Evolutionary conservation across 768 basidiomycete species (phyloP).

Genomic region (Boletus tomentosulus): DNA sequence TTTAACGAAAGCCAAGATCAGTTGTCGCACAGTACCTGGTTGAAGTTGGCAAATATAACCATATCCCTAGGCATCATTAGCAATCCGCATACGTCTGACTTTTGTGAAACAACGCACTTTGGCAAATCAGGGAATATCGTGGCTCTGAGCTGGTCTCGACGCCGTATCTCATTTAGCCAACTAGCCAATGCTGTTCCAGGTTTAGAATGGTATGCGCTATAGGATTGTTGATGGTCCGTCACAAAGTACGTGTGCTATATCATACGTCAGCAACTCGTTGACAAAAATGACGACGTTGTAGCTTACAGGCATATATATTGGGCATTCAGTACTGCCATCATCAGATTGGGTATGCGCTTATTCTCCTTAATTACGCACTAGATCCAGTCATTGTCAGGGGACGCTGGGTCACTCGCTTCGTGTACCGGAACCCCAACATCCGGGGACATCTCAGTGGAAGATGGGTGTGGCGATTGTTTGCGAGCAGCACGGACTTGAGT

Average conservation of each 20-base stretch:
- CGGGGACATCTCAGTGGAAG: constrained; percentile 1
- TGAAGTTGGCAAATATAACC: constrained; percentile 51
- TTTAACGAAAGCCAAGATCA: not conserved
- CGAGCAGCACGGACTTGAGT: constrained; percentile 30
- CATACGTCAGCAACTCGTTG: not conserved
- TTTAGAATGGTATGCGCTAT: constrained; percentile 16
- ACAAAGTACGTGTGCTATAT: constrained; percentile 45
- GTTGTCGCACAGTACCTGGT: constrained; percentile 37
- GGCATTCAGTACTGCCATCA: constrained; percentile 37
- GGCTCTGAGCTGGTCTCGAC: constrained; percentile 35
- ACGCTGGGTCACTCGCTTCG: constrained; percentile 41
- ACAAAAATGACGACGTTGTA: not conserved
- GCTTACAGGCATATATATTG: constrained; percentile 45
- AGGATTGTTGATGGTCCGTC: constrained; percentile 48
- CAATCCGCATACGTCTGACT: not conserved
- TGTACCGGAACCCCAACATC: constrained; percentile 33
- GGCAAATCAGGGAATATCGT: constrained; percentile 42
- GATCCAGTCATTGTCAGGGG: constrained; percentile 35
- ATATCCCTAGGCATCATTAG: constrained; percentile 29
- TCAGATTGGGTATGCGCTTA: constrained; percentile 2
- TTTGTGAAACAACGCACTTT: constrained; percentile 26
- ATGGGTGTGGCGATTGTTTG: constrained; percentile 1
- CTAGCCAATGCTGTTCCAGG: constrained; percentile 16
- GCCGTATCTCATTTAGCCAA: constrained; percentile 39
- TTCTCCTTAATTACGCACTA: constrained; percentile 34